These are phyloP conservation scores for Colletotrichum falcatum DNA, from an alignment of 2,329 filamentous ascomycete genomes.

Conservation along the genomic window DNA sequence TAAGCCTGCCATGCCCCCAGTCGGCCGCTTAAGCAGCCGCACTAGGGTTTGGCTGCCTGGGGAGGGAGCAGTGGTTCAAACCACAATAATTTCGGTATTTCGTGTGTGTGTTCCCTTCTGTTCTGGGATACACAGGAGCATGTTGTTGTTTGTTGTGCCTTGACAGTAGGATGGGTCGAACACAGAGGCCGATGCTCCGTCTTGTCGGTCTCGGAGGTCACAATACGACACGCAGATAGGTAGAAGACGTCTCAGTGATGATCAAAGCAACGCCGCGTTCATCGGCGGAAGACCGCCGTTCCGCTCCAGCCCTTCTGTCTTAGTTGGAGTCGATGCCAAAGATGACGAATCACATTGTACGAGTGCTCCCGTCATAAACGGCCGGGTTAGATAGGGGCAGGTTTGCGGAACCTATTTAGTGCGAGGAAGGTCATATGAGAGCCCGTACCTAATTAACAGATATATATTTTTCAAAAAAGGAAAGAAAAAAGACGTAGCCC, in stretches of 20 bases:
- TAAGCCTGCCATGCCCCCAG: not conserved
- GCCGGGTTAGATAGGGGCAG: not conserved
- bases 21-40: not conserved
- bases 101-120: no score
- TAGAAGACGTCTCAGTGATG: constrained; percentile 3
- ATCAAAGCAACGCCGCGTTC: constrained; percentile 9
- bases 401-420: not conserved
- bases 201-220: not conserved
- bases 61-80: not conserved
- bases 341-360: not conserved
- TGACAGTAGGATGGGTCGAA: not conserved
- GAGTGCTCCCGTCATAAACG: not conserved
- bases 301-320: not conserved
- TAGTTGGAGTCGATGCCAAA: constrained; percentile 1
- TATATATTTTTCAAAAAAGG: not conserved
- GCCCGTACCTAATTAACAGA: no score
- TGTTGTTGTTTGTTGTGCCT: not conserved
- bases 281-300: not conserved
- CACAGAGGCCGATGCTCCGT: not conserved
- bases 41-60: not conserved
- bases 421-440: not conserved
- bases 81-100: not conserved
- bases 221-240: constrained; percentile 5
- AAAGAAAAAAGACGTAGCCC: not conserved
- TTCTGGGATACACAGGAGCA: not conserved